Base-by-base conservation (phyloP, 2,329 filamentous ascomycete genomes). In the Ascochyta lentis region DNA sequence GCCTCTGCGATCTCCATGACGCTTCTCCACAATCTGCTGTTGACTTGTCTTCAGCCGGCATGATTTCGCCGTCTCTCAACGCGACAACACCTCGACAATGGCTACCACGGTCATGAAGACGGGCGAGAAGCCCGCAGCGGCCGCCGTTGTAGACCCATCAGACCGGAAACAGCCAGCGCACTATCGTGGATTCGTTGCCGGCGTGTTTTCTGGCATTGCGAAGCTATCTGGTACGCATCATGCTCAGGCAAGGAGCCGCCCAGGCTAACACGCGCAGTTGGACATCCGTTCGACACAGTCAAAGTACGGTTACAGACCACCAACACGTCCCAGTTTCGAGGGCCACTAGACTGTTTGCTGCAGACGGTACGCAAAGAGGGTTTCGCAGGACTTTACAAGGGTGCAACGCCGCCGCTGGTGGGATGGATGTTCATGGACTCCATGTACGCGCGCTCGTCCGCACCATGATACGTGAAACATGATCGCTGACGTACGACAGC, bases 361-460 rank as follows among this genome's bases (percentile, higher is more conserved):
- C 89, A 94, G 74, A 99, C 95, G 9, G 63, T 98, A 26, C 86
- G 89, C 57, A 89, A 92, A 72, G 95, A 99, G 77, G 94, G 94
- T 43, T 78, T 96, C 42, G 78, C 83, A 46, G 95, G 92, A 3
- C 81, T 99, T 38, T 99, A 98, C 83, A 99, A 98, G 79, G 93
- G 94, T 68, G 92, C 92, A 10, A 91, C 90, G 26, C 94, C 94
- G 52, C 95, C 95, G 48, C 81, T 98, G 44, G 86, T 97, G 47
- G 95, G 95, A 67, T 98, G 95, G 95, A 96, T 98, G 90, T 91
- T 96, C 70, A 98, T 98, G 94, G 95, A 99, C 79, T 87, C 84
- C 50, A 75, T 89, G 79, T 84, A 75, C 62, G 77, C n/a, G 19
- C 61, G 23, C 29, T 26, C 4, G 8, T 33, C 27, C 34, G 22